Conservation (phyloP, 2,329 filamentous ascomycete species). For the Ophiostoma sp. region DNA sequence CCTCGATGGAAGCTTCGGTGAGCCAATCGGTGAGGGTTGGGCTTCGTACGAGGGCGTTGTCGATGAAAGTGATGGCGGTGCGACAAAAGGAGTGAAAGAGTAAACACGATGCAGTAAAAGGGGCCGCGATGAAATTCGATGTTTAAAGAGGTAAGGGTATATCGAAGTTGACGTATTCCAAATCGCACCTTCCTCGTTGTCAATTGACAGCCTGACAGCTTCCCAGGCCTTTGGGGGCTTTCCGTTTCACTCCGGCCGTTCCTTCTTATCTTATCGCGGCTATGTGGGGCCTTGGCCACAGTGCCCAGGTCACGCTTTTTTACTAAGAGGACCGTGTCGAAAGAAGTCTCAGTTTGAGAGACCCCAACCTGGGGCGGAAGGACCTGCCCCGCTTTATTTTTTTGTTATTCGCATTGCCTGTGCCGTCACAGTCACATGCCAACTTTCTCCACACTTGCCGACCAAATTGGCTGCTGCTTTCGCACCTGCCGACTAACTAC, state of each 20-base stretch:
- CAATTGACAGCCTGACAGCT: background rate
- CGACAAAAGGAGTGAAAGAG: background rate
- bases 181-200: conserved; percentile 5
- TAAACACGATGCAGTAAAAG: background rate
- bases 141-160: background rate
- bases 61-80: background rate
- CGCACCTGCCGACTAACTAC: background rate
- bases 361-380: background rate
- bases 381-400: conserved; percentile 13
- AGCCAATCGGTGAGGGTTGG: background rate
- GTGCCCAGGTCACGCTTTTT: background rate
- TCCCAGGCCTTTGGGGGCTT: background rate
- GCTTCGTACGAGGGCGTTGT: background rate
- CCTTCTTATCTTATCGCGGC: conserved; percentile 10
- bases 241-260: background rate
- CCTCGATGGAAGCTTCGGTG: background rate
- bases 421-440: conserved; percentile 20
- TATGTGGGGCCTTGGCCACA: background rate
- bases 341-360: too few species aligned
- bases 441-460: conserved; percentile 15
- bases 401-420: conserved; percentile 16
- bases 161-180: background rate
- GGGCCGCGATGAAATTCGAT: background rate
- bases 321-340: too few species aligned
- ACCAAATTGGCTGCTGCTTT: background rate